Evolutionary conservation across 805 yeast genomes (phyloP).

Genomic region (Kluyveromyces starmeri): DNA sequence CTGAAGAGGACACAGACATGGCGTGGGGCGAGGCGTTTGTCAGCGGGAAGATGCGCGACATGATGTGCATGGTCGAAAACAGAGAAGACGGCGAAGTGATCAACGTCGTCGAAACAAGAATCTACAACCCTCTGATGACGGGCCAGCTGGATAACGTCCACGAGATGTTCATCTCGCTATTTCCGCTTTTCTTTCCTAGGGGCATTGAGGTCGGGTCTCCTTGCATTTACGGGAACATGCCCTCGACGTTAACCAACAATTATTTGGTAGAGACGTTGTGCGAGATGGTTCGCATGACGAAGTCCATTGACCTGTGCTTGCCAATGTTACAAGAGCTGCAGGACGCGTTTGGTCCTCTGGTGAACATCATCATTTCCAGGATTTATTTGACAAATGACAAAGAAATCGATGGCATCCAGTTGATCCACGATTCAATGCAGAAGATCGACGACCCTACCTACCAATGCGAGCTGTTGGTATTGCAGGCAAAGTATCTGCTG

Average conservation of each 20-base stretch:
- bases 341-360: conserved; percentile 1
- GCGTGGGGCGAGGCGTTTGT: conserved; percentile 47
- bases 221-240: conserved; percentile 21
- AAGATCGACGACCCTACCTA: conserved; percentile 13
- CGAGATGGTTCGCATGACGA: conserved; percentile 25
- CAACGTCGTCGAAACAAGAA: conserved; percentile 73
- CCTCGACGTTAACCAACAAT: conserved; percentile 25
- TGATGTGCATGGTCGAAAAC: conserved; percentile 33
- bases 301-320: conserved; percentile 17
- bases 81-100: conserved; percentile 64
- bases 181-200: conserved; percentile 26
- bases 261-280: conserved; percentile 26
- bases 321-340: conserved; percentile 2
- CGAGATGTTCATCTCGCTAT: conserved; percentile 24
- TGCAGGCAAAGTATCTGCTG: conserved; percentile 24
- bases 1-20: conserved; percentile 39
- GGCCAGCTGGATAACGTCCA: conserved; percentile 27
- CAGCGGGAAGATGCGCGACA: conserved; percentile 64
- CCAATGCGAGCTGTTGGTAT: conserved; percentile 24
- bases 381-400: conserved; percentile 26
- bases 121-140: conserved; percentile 60
- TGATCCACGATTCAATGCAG: conserved; percentile 22
- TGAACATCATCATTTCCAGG: conserved; percentile 14
- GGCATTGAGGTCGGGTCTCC: conserved; percentile 28
- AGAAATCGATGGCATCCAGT: conserved; percentile 30